phyloP scores from a whole-genome alignment of 192 early-diverging fungal genomes.

The Gamsiella multidivaricata region DNA sequence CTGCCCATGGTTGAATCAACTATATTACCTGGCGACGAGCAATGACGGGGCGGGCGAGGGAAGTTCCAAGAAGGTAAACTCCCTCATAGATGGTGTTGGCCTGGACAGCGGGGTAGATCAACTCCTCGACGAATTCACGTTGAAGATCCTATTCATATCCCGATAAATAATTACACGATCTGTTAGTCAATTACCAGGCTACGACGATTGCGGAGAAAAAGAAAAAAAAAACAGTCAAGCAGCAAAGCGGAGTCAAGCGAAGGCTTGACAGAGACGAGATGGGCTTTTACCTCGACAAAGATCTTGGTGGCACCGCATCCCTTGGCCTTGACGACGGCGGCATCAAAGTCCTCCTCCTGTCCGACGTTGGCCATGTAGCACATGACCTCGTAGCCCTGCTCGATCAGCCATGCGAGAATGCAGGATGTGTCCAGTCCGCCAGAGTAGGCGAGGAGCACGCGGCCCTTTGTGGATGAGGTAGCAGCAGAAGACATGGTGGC shows the following conservation, averaged over 20 bases:
- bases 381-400: constrained; percentile 97
- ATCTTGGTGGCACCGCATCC: constrained; percentile 93
- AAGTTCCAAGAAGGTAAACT: constrained; percentile 97
- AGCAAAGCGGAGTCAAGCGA: no score
- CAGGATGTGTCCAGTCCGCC: constrained; percentile 99
- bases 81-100: constrained; percentile 96
- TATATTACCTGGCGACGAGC: constrained; percentile 66
- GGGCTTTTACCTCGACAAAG: constrained; percentile 82
- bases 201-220: no score
- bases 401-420: constrained; percentile 98
- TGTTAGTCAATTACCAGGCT: no score
- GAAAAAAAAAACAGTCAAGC: no score
- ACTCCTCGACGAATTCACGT: constrained; percentile 91
- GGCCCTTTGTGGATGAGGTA: constrained; percentile 76
- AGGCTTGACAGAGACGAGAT: neutral
- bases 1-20: neutral
- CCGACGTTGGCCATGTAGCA: constrained; percentile 99
- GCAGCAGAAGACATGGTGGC: constrained; percentile 42
- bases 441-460: constrained; percentile 95
- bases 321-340: constrained; percentile 91
- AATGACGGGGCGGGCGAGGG: constrained; percentile 97
- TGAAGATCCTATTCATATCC: constrained; percentile 85
- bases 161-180: no score
- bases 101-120: constrained; percentile 93
- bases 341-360: constrained; percentile 99